Percentiles rank a stretch among this genome's conserved stretches.
phyloP scores from a whole-genome alignment of 495 filamentous ascomycete genomes.

The Melanomma pulvis-pyrius region DNA sequence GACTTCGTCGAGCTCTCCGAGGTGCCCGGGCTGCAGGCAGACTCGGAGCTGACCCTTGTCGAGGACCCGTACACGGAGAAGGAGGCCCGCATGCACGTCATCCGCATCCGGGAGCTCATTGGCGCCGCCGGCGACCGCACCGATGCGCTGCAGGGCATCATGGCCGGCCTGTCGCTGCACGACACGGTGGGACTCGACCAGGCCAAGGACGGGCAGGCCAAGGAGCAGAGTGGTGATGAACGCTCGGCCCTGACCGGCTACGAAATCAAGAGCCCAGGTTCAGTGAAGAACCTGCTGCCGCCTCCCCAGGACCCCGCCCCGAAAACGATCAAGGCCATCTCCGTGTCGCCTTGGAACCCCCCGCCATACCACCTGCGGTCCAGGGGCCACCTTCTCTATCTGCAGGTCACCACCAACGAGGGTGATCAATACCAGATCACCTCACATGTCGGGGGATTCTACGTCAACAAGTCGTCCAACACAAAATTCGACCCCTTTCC shows the following conservation, averaged over 20 bases:
- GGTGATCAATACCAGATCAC: slow-evolving; percentile 93
- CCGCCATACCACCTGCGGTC: slow-evolving; percentile 87
- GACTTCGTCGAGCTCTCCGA: slow-evolving; percentile 95
- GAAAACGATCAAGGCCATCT: slow-evolving; percentile 86
- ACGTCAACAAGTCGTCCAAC: slow-evolving; percentile 89
- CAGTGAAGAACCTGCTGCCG: slow-evolving; percentile 72
- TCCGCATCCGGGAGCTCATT: slow-evolving; percentile 87
- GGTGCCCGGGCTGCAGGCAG: slow-evolving; percentile 72
- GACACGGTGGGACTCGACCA: slow-evolving; percentile 66
- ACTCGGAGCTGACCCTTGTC: slow-evolving; percentile 76
- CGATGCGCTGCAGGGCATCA: slow-evolving; percentile 84
- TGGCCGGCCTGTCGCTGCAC: slow-evolving; percentile 84
- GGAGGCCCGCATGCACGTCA: slow-evolving; percentile 91
- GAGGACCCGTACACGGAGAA: slow-evolving; percentile 99
- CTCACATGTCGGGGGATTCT: slow-evolving; percentile 90
- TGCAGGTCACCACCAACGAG: slow-evolving; percentile 84
- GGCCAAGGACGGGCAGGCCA: background rate
- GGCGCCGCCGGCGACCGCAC: slow-evolving; percentile 86
- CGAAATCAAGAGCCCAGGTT: slow-evolving; percentile 69
- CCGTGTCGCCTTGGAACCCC: slow-evolving; percentile 93
- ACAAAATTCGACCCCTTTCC: slow-evolving; percentile 90
- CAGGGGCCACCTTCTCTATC: slow-evolving; percentile 90
- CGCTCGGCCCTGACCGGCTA: slow-evolving; percentile 54
- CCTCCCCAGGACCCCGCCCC: slow-evolving; percentile 64
- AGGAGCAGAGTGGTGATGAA: background rate